Base-by-base conservation (phyloP, 768 basidiomycete species). In the Leucosporidium yakuticum region DNA sequence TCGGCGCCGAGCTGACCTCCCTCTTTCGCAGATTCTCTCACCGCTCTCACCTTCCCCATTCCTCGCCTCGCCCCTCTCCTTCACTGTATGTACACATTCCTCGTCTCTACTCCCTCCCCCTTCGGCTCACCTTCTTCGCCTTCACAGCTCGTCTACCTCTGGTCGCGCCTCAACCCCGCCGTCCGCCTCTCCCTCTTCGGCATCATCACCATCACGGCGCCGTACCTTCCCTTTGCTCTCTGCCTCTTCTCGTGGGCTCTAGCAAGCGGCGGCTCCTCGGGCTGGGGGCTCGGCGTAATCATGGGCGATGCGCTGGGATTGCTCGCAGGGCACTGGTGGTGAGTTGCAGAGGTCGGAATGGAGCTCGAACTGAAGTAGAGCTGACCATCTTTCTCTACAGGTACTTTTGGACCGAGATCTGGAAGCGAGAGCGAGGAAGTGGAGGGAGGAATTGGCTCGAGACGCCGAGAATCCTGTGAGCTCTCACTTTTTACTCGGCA, bases 141-240 rank as follows among this genome's bases (percentile, higher is more conserved):
- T 15, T 15, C 3, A 44, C 60, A 36, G 92, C 89, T 95, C 4
- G 96, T 97, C 50, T 99, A 99, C 78, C 83, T 98, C 68, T 99
- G 96, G 96, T 92, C 93, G 23, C 83, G 95, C 62, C 84, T 93
- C 27, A 95, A 99, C 77, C 93, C 95, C 4, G 86, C 88, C 6
- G 91, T 92, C 5, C 91, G 91, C n/a, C 92, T 99, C 66, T 94
- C 91, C 4, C 85, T 99, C 21, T 96, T 99, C 74, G 95, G 95
- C 14, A 81, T 98, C 32, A 83, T 98, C 75, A 97, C 91, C 5
- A 93, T 99, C 76, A 88, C 91, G 0, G 95, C 95, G 0, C 91
- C 95, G 0, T 97, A 99, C 78, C 86, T 99, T 9, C 95, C 95
- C 4, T 79, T 94, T 36, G 92, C 91, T 0, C 87, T 98, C 44